Base-by-base conservation (phyloP, 768 basidiomycete species). In the Leccinum uliginosum region DNA sequence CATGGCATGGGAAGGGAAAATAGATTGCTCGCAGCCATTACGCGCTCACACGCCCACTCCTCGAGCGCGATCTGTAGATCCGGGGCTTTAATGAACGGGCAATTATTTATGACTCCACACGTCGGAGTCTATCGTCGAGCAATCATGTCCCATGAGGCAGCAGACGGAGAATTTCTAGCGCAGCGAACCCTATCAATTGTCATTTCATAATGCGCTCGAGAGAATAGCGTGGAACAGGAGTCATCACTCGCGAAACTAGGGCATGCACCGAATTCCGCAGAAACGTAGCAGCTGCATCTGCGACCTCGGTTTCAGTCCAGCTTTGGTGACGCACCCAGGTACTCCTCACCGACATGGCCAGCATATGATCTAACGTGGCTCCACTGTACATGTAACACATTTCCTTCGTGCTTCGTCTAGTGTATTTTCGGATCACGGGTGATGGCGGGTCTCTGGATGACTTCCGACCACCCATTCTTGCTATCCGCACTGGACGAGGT, bases 31-130 rank as follows among this genome's bases (percentile, higher is more conserved):
- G 93, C 92, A 47, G 83, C 78, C 72, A 95, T 93, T 27, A 95
- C 92, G 40, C 93, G 85, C 73, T 94, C 91, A 50, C 89, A 79
- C 12, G 92, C 92, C 89, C 89, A 91, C 65, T 89, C 84, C 67
- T 90, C 87, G 58, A 89, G 76, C 11, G 87, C 87, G 61, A 91
- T 91, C 67, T 88, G 86, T 43, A 92, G 78, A 70, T 90, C n/a
- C n/a, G 87, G 3, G 87, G 87, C 63, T 84, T 84, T n/a, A n/a
- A n/a, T n/a, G 30, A 19, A 43, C 40, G 40, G 40, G 40, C 40
- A 43, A n/a, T 43, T 21, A 15, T n/a, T n/a, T n/a, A n/a, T n/a
- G n/a, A 17, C 48, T 34, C 23, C 54, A 35, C 35, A n/a, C 44
- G 40, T 19, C 45, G 2, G 38, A 29, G 27, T 45, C 14, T 21